Evolutionary conservation across 768 basidiomycete genomes (phyloP).

Genomic region (Leccinum longicurvipes): DNA sequence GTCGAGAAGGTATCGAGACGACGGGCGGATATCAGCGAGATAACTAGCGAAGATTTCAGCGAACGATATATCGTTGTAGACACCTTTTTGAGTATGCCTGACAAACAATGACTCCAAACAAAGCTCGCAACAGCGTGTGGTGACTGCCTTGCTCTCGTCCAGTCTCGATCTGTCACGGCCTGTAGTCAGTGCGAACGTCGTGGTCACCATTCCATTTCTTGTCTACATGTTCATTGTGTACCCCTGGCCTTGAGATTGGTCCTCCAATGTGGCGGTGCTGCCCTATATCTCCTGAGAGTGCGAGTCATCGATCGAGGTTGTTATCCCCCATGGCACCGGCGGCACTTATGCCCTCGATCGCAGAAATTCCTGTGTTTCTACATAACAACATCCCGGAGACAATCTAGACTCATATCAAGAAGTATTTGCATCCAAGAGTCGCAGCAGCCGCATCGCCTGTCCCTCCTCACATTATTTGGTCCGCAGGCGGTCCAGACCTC

Average conservation of each 20-base stretch:
- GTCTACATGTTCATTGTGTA: no score
- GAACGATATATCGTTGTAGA: no score
- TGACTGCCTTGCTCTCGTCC: neutral
- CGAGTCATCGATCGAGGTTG: no score
- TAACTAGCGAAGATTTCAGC: no score
- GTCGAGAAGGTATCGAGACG: conserved; percentile 14
- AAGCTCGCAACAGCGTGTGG: neutral
- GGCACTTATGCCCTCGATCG: neutral
- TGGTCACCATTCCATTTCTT: no score
- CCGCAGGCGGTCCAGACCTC: conserved; percentile 9
- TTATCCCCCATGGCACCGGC: neutral
- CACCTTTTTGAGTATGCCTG: neutral
- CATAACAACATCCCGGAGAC: neutral
- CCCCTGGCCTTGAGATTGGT: no score
- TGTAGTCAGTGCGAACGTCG: no score
- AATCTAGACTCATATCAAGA: neutral
- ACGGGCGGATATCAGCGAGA: no score
- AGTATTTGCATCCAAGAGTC: neutral
- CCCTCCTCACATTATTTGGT: neutral
- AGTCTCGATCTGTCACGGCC: no score
- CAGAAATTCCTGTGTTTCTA: no score
- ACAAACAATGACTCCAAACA: conserved; percentile 13
- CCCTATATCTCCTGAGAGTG: no score
- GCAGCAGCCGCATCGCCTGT: neutral
- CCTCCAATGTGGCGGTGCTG: no score